Base-by-base conservation (phyloP, 2,329 filamentous ascomycete species). In the Trichoderma sp. region DNA sequence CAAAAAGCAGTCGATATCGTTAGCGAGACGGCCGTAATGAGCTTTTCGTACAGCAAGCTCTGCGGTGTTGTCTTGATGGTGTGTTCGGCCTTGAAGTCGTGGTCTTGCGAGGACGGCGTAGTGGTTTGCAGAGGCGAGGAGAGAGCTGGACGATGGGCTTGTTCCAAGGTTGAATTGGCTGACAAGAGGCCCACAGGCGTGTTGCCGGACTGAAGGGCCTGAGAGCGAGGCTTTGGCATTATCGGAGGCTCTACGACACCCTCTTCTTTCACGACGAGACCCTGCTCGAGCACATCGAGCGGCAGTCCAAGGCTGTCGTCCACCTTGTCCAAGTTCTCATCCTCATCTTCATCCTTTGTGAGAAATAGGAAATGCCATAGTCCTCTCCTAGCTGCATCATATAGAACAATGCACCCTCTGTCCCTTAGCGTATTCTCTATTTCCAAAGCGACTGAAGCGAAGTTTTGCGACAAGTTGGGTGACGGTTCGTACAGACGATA, bases 401-500 rank as follows among this genome's bases (percentile, higher is more conserved):
- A 84, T 61, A 84, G 83, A 2, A 85, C 84, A 59, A 88, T 79
- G 69, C 85, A 82, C 58, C 87, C 87, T 77, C 85, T 81, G 70
- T 81, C 82, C 71, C 86, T 82, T 65, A 88, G 76, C 27, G 78
- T 74, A 68, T 79, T 80, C 73, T 89, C 87, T 70, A 88, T 79
- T 70, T 87, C 85, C 72, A 85, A 80, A 21, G 82, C 83, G 59
- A 79, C 79, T 61, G 83, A 81, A 49, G 81, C 80, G 73, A 85
- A 84, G 70, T 77, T 79, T 47, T 82, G 79, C 24, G 81, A 78
- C 43, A 81, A 79, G 52, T 85, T 79, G 69, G 79, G 72, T 49
- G 81, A 76, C 27, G 84, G 82, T 71, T 87, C 84, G 77, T 88
- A 89, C 70, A 88, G 81, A 73, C 84, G 84, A 77, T 84, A 89